Percentiles rank a stretch among this genome's conserved stretches.
Conservation (phyloP, 2,329 filamentous ascomycete genomes). For the Diaporthe aspalathi region DNA sequence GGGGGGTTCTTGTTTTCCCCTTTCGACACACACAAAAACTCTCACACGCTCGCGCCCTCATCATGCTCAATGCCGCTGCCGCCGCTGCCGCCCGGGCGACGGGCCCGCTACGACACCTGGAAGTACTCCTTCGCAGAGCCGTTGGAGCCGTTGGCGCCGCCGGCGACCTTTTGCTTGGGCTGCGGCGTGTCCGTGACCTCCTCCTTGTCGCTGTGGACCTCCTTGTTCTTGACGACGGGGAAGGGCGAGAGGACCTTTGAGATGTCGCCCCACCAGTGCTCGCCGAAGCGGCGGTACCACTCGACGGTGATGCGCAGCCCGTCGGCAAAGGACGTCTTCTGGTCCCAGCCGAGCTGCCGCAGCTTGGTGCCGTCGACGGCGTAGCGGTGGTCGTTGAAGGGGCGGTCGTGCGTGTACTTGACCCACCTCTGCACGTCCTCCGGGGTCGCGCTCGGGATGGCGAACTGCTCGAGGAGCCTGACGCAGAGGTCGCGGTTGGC, state of each 20-base stretch:
- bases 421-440: conserved; percentile 73
- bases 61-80: too few relatives aligned
- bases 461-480: conserved; percentile 72
- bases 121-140: conserved; percentile 9
- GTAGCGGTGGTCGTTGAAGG: conserved; percentile 81
- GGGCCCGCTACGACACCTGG: not conserved
- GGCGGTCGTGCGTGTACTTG: conserved; percentile 80
- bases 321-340: conserved; percentile 72
- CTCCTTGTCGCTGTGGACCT: conserved; percentile 66
- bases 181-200: conserved; percentile 48
- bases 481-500: conserved; percentile 78
- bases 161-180: conserved; percentile 29
- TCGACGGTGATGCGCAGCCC: conserved; percentile 74
- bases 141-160: not conserved
- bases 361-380: conserved; percentile 78
- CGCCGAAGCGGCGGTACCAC: conserved; percentile 76
- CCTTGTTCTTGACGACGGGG: conserved; percentile 67
- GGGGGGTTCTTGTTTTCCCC: not conserved
- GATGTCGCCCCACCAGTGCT: conserved; percentile 80
- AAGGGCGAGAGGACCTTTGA: conserved; percentile 76
- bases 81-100: not conserved
- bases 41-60: conserved; percentile 12
- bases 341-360: conserved; percentile 74
- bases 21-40: not conserved
- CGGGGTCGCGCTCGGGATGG: conserved; percentile 61